A percentile compares a stretch with the other conserved stretches of the same genome.
These are phyloP conservation scores for Hydnum rufescens DNA, from an alignment of 768 basidiomycete species.

Conservation along the genomic window DNA sequence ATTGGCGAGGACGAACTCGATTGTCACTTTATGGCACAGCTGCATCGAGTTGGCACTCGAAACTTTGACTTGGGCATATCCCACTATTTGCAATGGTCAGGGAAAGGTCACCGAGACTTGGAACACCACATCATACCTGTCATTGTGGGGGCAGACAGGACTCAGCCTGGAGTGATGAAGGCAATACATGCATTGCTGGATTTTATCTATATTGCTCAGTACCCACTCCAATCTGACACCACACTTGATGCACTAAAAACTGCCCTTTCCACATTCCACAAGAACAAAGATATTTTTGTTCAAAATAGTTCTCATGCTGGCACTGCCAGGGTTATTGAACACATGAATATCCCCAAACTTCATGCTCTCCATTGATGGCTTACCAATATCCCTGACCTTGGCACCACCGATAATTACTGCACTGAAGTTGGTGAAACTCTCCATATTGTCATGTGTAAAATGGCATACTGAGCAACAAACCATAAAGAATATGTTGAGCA, in stretches of 20 bases:
- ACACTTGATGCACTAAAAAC: slow-evolving; percentile 17
- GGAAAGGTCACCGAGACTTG: slow-evolving; percentile 5
- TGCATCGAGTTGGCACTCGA: background rate
- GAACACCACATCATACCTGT: slow-evolving; percentile 2
- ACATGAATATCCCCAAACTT: too few species aligned
- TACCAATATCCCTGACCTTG: too few species aligned
- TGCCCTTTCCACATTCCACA: too few species aligned
- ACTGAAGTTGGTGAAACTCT: too few species aligned
- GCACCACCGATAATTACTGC: too few species aligned
- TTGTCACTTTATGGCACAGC: background rate
- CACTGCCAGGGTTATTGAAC: too few species aligned
- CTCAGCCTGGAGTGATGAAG: slow-evolving; percentile 1
- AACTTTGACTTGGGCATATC: background rate
- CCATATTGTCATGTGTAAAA: too few species aligned
- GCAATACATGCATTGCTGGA: slow-evolving; percentile 20
- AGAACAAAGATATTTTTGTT: too few species aligned
- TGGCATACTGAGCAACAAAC: too few species aligned
- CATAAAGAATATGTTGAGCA: too few species aligned
- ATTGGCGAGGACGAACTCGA: background rate
- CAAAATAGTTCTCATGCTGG: too few species aligned
- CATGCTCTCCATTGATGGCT: too few species aligned
- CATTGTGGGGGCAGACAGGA: slow-evolving; percentile 2
- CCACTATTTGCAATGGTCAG: slow-evolving; percentile 2
- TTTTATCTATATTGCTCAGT: slow-evolving; percentile 23
- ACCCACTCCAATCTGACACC: slow-evolving; percentile 16